Evolutionary conservation across 805 yeast species (phyloP), one percentile per base, ranked within the genome.

Genomic region (Debaryomyces castellii): DNA sequence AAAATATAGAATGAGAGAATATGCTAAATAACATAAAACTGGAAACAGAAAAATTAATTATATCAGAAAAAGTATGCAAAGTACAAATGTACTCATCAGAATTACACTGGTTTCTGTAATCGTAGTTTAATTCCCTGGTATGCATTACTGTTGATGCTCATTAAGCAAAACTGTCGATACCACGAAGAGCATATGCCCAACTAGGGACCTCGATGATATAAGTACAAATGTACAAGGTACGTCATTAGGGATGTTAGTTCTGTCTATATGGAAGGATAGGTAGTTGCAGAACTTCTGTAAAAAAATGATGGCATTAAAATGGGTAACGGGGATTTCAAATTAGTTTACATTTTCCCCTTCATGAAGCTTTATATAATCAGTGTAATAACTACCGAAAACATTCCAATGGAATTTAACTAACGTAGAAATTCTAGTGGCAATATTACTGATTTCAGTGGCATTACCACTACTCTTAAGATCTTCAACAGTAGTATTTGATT

Each of bases 341-440:
- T 14, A 30, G 16, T 14, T 30, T 33, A 30, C 11, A 37, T 37
- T 37, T 10, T 22, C 27, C 14, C 39, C 34, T 10, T 30, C 41
- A 35, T 46, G 42, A 32, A 23, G 28, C 27, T 49, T 52, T 20
- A 57, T 45, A 30, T 57, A 60, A 44, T 77, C 81, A 37, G 69
- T 63, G 56, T 89, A 89, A 66, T 83, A 82, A 36, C 76, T 75
- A 25, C 88, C 90, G 64, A 89, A 88, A 10, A 89, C 96, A 46
- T 80, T 82, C 88, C 90, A 85, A 64, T 89, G 95, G 67, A 89
- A 85, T 47, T 82, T 83, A 40, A 81, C 80, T 47, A 89, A 74
- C 12, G 87, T 81, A 48, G 82, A 76, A 42, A 86, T 68, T 53
- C 87, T 78, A 43, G 76, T 77, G 35, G 82, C 78, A 42, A 83